These are phyloP conservation scores for Trichoderma virens DNA, from an alignment of 495 filamentous ascomycete genomes.

Conservation along the genomic window DNA sequence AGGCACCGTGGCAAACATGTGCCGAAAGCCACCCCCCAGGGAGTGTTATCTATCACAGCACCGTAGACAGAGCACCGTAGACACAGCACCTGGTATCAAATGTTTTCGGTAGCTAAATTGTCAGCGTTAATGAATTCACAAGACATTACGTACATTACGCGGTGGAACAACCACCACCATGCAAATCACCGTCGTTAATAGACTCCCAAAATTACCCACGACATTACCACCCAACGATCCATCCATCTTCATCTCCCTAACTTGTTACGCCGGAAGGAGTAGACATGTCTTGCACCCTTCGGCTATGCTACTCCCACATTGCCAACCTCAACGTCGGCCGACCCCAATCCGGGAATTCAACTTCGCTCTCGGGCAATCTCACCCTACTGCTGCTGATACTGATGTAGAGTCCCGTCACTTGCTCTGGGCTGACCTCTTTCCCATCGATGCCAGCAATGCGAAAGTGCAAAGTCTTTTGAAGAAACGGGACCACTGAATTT, in stretches of 20 bases:
- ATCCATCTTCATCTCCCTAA: not conserved
- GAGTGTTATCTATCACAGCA: too few relatives aligned
- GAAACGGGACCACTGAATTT: conserved; percentile 32
- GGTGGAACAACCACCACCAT: not conserved
- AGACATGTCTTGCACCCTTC: not conserved
- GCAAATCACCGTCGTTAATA: not conserved
- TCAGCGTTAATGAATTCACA: not conserved
- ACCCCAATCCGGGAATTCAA: conserved; percentile 38
- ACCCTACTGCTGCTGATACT: conserved; percentile 36
- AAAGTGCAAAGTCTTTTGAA: conserved; percentile 36
- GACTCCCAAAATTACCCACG: not conserved
- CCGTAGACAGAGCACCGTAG: too few relatives aligned
- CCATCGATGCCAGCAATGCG: conserved; percentile 28
- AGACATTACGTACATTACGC: not conserved
- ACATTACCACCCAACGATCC: not conserved
- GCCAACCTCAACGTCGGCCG: not conserved
- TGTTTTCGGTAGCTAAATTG: not conserved
- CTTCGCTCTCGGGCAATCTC: conserved; percentile 24
- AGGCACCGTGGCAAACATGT: not conserved
- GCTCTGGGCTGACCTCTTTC: conserved; percentile 15
- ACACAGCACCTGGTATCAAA: not conserved
- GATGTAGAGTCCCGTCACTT: conserved; percentile 29
- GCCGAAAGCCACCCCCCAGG: too few relatives aligned
- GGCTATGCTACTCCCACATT: not conserved
- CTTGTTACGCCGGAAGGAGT: not conserved